These are phyloP conservation scores for Hyaloraphidium curvatum DNA, from an alignment of 192 early-diverging fungal genomes.

Conservation along the genomic window DNA sequence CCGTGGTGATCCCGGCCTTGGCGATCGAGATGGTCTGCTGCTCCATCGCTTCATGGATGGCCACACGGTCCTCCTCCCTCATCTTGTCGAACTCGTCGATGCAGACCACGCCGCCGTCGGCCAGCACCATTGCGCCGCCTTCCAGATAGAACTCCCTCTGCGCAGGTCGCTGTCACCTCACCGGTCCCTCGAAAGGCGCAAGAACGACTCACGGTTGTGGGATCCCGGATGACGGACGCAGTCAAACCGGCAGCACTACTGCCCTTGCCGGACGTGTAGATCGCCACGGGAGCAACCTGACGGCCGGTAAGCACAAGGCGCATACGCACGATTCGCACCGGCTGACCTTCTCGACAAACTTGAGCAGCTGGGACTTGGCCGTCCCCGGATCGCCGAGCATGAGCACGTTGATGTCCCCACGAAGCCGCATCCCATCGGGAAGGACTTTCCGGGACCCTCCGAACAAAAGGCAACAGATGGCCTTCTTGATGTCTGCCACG, in stretches of 20 bases:
- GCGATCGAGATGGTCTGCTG: constrained; percentile 99
- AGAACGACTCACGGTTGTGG: constrained; percentile 39
- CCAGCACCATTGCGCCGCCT: constrained; percentile 97
- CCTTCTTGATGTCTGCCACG: constrained; percentile 75
- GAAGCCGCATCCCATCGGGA: constrained; percentile 87
- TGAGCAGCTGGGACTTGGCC: constrained; percentile 92
- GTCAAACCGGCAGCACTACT: constrained; percentile 97
- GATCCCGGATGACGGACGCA: constrained; percentile 88
- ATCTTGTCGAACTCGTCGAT: constrained; percentile 99
- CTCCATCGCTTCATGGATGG: constrained; percentile 99
- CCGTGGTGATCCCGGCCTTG: constrained; percentile 98
- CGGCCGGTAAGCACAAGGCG: background rate
- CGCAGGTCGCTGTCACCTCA: background rate
- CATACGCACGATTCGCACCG: background rate
- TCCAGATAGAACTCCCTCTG: constrained; percentile 91
- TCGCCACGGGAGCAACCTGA: constrained; percentile 78
- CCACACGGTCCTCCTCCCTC: constrained; percentile 97
- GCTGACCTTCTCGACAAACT: constrained; percentile 88
- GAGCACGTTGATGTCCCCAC: constrained; percentile 96
- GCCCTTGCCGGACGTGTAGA: constrained; percentile 98
- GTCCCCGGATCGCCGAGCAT: constrained; percentile 93
- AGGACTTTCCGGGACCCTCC: constrained; percentile 90
- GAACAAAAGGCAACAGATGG: constrained; percentile 85
- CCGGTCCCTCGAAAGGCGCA: background rate
- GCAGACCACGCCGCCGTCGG: constrained; percentile 96